phyloP scores from a whole-genome alignment of 306 rosid species.

The Pachyrhizus erosus region DNA sequence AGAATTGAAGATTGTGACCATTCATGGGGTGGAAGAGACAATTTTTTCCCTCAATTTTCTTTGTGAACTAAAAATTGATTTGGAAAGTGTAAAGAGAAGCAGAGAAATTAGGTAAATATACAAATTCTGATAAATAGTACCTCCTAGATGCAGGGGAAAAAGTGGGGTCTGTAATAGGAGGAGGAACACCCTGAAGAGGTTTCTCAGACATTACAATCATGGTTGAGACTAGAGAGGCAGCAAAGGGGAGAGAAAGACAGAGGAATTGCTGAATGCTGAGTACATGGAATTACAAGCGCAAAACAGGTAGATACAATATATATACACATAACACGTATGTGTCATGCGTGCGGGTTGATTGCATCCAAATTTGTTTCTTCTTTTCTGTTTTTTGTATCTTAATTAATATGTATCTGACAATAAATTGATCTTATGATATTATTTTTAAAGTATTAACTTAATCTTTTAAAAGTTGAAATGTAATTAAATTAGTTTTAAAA shows the following conservation, averaged over 20 bases:
- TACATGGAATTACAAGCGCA: background rate
- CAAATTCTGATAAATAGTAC: slow-evolving; percentile 36
- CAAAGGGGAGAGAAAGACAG: slow-evolving; percentile 17
- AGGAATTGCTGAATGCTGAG: slow-evolving; percentile 16
- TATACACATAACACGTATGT: background rate
- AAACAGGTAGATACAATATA: background rate
- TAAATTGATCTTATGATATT: background rate
- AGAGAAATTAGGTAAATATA: background rate
- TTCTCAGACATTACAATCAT: slow-evolving; percentile 72
- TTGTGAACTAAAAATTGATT: background rate
- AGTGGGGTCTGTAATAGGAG: slow-evolving; percentile 50
- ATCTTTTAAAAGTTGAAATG: background rate
- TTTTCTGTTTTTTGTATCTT: background rate
- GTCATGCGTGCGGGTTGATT: background rate
- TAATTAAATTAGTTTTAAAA: background rate
- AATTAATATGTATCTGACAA: background rate
- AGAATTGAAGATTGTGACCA: background rate
- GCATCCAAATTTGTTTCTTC: background rate
- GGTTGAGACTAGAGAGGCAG: slow-evolving; percentile 25
- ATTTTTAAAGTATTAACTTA: background rate
- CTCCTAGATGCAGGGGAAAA: slow-evolving; percentile 56
- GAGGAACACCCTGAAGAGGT: slow-evolving; percentile 58
- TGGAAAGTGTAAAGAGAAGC: background rate
- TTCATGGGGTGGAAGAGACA: slow-evolving; percentile 9
- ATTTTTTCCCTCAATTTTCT: background rate